Percentiles rank a stretch among this genome's conserved stretches.
Evolutionary conservation across 495 filamentous ascomycete species (phyloP).

Genomic region (Hypoxylon lienhwacheense): DNA sequence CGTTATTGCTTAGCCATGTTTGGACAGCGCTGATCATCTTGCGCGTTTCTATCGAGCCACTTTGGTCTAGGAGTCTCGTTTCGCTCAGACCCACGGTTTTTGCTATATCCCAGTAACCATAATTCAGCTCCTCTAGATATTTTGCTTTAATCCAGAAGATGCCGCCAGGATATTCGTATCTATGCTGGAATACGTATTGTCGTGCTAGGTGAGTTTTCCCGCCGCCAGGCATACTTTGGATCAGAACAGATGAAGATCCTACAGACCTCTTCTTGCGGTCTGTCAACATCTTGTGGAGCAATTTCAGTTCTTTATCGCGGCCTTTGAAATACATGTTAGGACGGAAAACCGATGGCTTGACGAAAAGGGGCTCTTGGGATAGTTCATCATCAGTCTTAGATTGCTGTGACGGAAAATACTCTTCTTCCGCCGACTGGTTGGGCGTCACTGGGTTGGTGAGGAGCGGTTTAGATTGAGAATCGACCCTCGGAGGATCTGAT

Average conservation of each 20-base stretch:
- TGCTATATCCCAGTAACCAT: conserved; percentile 75
- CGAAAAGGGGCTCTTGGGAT: conserved; percentile 54
- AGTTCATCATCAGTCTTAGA: conserved; percentile 35
- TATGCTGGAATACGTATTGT: conserved; percentile 74
- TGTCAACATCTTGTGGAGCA: conserved; percentile 67
- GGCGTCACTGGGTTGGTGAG: conserved; percentile 31
- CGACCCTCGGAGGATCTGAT: conserved; percentile 36
- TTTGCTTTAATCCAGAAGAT: conserved; percentile 81
- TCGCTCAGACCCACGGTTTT: conserved; percentile 62
- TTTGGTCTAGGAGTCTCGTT: conserved; percentile 35
- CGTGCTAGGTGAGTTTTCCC: conserved; percentile 83
- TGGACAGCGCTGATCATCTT: conserved; percentile 64
- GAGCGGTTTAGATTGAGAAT: conserved; percentile 37
- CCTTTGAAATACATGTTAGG: conserved; percentile 78
- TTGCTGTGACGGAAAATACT: conserved; percentile 36
- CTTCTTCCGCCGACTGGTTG: conserved; percentile 34
- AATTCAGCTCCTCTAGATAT: conserved; percentile 61
- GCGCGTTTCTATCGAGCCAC: conserved; percentile 50
- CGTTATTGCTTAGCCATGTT: conserved; percentile 68
- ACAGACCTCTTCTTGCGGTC: conserved; percentile 63
- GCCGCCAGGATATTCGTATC: conserved; percentile 68
- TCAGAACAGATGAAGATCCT: conserved; percentile 67
- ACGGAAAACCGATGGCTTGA: conserved; percentile 74
- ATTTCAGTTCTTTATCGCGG: conserved; percentile 68
- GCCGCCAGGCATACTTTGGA: conserved; percentile 73